Evolutionary conservation across 441 rosid species (phyloP).

Genomic region (Pelargonium myrrhifolium): DNA sequence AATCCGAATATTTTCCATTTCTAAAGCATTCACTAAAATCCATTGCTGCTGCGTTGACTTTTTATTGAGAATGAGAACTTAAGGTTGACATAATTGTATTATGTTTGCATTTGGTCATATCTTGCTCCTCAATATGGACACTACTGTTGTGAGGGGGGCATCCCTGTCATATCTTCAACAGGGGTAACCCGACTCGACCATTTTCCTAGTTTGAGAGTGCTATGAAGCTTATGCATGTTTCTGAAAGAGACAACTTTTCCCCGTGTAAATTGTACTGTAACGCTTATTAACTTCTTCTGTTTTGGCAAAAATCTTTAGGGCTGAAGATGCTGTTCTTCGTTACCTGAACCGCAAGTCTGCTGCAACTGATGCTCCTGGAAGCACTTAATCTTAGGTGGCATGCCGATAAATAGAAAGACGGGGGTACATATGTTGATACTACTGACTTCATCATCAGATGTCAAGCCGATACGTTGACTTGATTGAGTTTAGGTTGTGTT

Average conservation of each 20-base stretch:
- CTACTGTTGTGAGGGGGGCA: background rate
- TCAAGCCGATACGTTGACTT: too few species aligned
- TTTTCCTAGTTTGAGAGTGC: background rate
- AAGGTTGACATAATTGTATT: background rate
- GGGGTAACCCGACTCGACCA: background rate
- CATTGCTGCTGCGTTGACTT: background rate
- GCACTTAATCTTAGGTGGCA: slow-evolving; percentile 35
- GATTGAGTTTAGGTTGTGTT: too few species aligned
- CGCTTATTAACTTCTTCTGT: slow-evolving; percentile 5
- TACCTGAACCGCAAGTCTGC: slow-evolving; percentile 90
- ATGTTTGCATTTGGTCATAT: background rate
- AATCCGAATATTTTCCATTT: too few species aligned
- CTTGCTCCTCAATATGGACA: background rate
- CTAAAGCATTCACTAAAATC: too few species aligned
- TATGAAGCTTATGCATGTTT: background rate
- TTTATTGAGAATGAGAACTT: background rate
- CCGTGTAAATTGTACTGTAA: slow-evolving; percentile 4
- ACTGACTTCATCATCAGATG: too few species aligned
- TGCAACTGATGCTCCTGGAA: slow-evolving; percentile 76
- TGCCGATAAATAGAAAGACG: background rate
- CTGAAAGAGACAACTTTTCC: background rate
- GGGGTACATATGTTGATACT: background rate
- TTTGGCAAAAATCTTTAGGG: slow-evolving; percentile 40
- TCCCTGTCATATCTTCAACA: background rate
- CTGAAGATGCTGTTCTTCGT: slow-evolving; percentile 91